Evolutionary conservation across 371 early-diverging fungal species (phyloP).

Genomic region (Rhizomucor pusillus): DNA sequence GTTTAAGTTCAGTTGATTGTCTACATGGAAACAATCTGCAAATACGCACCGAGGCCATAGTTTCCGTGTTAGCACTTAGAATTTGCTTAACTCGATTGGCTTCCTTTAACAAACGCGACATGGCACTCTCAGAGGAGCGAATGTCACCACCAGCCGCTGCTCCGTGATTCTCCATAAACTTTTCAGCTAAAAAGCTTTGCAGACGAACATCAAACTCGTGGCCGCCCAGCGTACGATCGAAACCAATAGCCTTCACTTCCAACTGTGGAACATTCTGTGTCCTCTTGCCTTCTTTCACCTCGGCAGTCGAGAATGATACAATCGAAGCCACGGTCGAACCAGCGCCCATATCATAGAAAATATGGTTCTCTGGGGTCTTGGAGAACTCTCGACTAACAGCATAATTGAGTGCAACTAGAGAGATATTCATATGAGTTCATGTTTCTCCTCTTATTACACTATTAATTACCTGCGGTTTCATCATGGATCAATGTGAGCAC

Average conservation of each 20-base stretch:
- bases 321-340: conserved; percentile 90
- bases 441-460: background rate
- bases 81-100: conserved; percentile 95
- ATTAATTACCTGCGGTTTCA: conserved; percentile 78
- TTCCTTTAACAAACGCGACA: conserved; percentile 87
- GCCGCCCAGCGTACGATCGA: conserved; percentile 88
- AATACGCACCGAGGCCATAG: conserved; percentile 68
- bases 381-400: conserved; percentile 76
- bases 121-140: conserved; percentile 67
- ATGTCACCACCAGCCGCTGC: conserved; percentile 43
- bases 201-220: conserved; percentile 80
- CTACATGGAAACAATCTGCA: background rate
- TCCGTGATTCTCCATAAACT: conserved; percentile 62
- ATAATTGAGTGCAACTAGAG: conserved; percentile 89
- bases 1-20: no score
- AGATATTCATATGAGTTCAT: background rate
- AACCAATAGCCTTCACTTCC: conserved; percentile 80
- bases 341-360: conserved; percentile 97
- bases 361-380: conserved; percentile 72
- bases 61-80: conserved; percentile 90
- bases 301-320: conserved; percentile 70
- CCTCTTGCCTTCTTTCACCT: conserved; percentile 59
- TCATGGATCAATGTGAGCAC: conserved; percentile 87
- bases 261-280: conserved; percentile 64
- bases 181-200: conserved; percentile 70